Evolutionary conservation across 1,284 basidiomycete species (phyloP), one percentile per base, ranked within the genome.

Genomic region (Phylloporus sp.): DNA sequence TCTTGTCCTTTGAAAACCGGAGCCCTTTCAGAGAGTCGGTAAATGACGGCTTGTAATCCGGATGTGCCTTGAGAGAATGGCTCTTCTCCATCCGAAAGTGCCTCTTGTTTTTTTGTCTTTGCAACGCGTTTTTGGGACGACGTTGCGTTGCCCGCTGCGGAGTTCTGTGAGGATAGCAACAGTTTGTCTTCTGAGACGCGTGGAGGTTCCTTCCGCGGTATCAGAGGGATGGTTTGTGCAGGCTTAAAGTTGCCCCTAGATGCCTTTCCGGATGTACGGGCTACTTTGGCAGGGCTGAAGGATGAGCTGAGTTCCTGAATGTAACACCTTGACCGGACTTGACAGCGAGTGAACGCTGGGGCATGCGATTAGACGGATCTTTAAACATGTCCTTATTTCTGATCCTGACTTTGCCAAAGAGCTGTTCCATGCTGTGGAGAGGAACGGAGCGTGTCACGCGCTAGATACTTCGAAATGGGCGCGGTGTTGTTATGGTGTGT

Each of bases 1-100:
- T 64, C 67, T 63, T 71, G 54, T 50, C 78, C 68, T 78, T 83
- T 20, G 64, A 80, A 69, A 83, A 83, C n/a, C 72, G 78, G 34
- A 82, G 58, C 0, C 1, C 3, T 64, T 71, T 72, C 44, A 72
- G 0, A 6, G 24, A 24, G 8, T 28, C 7, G n/a, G n/a, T n/a
- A n/a, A n/a, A n/a, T n/a, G n/a, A n/a, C n/a, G n/a, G n/a, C n/a
- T n/a, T n/a, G n/a, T n/a, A n/a, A n/a, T n/a, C n/a, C n/a, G n/a
- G n/a, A n/a, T n/a, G n/a, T n/a, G n/a, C n/a, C n/a, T n/a, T n/a
- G n/a, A n/a, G n/a, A n/a, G n/a, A n/a, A n/a, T n/a, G n/a, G n/a
- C n/a, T n/a, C n/a, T n/a, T n/a, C n/a, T n/a, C n/a, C n/a, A n/a
- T n/a, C n/a, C n/a, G n/a, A n/a, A n/a, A n/a, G n/a, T n/a, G n/a